Percentiles rank a stretch among this genome's conserved stretches.
Evolutionary conservation across 2,329 filamentous ascomycete genomes (phyloP).

Genomic region (Colletotrichum sublineola): DNA sequence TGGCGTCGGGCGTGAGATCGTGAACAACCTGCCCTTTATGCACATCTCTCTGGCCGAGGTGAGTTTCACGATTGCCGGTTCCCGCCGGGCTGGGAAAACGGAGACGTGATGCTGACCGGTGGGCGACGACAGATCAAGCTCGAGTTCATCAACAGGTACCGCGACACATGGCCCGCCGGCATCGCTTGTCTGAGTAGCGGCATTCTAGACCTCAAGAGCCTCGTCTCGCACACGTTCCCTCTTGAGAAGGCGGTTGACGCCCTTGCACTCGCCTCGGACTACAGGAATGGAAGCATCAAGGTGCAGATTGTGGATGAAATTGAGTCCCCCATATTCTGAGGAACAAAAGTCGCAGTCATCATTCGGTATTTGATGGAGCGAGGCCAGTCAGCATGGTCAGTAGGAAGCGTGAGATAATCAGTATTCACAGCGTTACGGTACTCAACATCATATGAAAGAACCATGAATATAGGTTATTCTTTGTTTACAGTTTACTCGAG

Average conservation of each 20-base stretch:
- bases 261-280: slow-evolving; percentile 50
- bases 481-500: background rate
- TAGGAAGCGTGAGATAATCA: slow-evolving; percentile 16
- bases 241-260: slow-evolving; percentile 73
- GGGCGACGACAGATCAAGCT: slow-evolving; percentile 67
- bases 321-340: slow-evolving; percentile 34
- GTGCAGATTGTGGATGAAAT: slow-evolving; percentile 52
- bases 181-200: slow-evolving; percentile 71
- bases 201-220: slow-evolving; percentile 70
- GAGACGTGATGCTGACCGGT: slow-evolving; percentile 8
- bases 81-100: accelerated
- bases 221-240: slow-evolving; percentile 74
- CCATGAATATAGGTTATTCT: too few species aligned
- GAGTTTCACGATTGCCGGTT: slow-evolving; percentile 28
- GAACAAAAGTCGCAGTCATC: background rate
- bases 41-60: slow-evolving; percentile 73
- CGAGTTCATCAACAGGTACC: slow-evolving; percentile 78
- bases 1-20: slow-evolving; percentile 71
- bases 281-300: slow-evolving; percentile 52
- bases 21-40: slow-evolving; percentile 78
- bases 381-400: background rate
- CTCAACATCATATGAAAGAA: background rate
- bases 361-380: background rate
- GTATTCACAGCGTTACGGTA: slow-evolving; percentile 17
- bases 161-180: slow-evolving; percentile 77